Evolutionary conservation across 2,329 filamentous ascomycete species (phyloP), one percentile per base, ranked within the genome.

Genomic region (Aureobasidium namibiae): DNA sequence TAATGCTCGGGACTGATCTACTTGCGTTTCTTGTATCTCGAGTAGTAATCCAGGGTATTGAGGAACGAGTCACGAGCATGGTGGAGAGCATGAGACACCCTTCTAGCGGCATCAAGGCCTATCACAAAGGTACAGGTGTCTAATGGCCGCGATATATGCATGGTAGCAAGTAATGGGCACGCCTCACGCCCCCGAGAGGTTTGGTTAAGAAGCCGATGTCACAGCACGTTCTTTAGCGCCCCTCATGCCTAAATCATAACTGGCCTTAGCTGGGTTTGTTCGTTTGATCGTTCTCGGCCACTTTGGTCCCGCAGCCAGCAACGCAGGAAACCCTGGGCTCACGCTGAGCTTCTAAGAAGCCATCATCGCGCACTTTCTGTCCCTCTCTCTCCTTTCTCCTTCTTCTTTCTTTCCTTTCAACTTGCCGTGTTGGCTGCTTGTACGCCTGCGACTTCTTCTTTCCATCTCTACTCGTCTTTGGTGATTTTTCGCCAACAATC

Each of bases 271-370:
- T 59, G 57, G 46, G 26, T 39, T 58, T 56, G 52, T 45, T 50
- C 36, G 56, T 59, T 59, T 59, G 57, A 59, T 59, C 57, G 57
- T 59, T 59, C 57, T 59, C 57, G 57, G 57, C 57, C 57, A 59
- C n/a, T 34, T 36, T 59, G 46, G 21, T 59, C 48, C 57, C 57
- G 57, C 48, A 52, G 56, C 45, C 56, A 50, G 56, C 56, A 59
- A 23, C 56, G 42, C 54, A 50, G 36, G 56, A 49, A 59, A 59
- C 44, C 45, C 48, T 59, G 57, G 45, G 57, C 57, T 59, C 57
- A 53, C 36, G 36, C 45, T 59, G 42, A 36, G 44, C 44, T 48
- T 59, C 57, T 52, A 53, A 53, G 57, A 53, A 33, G 36, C 57
- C 45, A 49, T 33, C 56, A 50, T 10, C 56, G 45, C 34, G 26